phyloP scores from a whole-genome alignment of 305 asterid genomes.

The Euphrasia arctica region DNA sequence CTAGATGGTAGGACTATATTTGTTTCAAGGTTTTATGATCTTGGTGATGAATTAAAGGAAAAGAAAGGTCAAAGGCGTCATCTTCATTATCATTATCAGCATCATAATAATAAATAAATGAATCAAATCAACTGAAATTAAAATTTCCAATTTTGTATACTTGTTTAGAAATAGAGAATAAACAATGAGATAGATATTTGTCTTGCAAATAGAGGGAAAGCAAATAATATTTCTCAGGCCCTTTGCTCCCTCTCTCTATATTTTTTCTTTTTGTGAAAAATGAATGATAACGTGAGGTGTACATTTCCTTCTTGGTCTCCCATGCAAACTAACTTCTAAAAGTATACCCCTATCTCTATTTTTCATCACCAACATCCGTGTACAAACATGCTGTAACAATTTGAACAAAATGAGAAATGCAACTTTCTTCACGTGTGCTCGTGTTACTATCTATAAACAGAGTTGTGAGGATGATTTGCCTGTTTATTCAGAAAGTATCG shows the following conservation, averaged over 20 bases:
- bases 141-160: not conserved
- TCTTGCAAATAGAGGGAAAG: slow-evolving; percentile 4
- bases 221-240: slow-evolving; percentile 3
- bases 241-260: not conserved
- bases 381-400: not conserved
- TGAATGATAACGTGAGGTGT: not conserved
- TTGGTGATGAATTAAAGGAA: not conserved
- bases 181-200: slow-evolving; percentile 12
- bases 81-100: not conserved
- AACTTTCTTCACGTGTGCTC: slow-evolving; percentile 10
- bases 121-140: not conserved
- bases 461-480: slow-evolving; percentile 23
- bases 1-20: slow-evolving; percentile 20
- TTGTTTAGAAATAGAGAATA: slow-evolving; percentile 6
- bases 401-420: slow-evolving; percentile 18
- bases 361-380: not conserved
- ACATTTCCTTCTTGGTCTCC: not conserved
- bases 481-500: slow-evolving; percentile 25
- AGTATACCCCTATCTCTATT: slow-evolving; percentile 2
- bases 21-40: not conserved
- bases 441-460: slow-evolving; percentile 11
- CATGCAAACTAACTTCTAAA: not conserved
- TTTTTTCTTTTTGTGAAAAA: not conserved
- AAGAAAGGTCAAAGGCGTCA: not conserved
- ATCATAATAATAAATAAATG: not conserved